Evolutionary conservation across 1,139 yeast species (phyloP).

Genomic region (Trichomonascaceae sp.): DNA sequence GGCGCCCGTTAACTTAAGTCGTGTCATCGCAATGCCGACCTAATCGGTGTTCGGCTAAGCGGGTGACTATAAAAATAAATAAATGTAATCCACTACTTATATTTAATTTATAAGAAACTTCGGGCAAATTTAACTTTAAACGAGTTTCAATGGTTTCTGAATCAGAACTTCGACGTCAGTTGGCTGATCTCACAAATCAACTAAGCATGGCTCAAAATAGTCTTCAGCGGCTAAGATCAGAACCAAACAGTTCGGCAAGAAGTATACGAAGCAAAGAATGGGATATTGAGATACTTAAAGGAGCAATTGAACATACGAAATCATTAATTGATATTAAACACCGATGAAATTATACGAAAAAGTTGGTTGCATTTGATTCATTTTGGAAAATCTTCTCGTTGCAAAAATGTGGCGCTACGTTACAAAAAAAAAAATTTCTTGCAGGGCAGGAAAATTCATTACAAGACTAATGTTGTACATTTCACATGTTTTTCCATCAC

Average conservation of each 20-base stretch:
- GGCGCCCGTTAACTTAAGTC: neutral
- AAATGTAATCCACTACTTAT: neutral
- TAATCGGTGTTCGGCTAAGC: neutral
- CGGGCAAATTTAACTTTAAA: too few species aligned
- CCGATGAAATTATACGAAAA: too few species aligned
- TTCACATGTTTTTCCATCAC: too few species aligned
- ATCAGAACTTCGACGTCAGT: slow-evolving; percentile 5
- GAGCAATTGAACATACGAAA: slow-evolving; percentile 7
- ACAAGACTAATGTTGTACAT: too few species aligned
- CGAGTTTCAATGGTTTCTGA: neutral
- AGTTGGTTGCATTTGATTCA: too few species aligned
- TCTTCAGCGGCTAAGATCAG: neutral
- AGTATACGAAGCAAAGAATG: slow-evolving; percentile 5
- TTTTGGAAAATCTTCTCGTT: too few species aligned
- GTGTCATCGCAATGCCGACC: neutral
- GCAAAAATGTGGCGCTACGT: too few species aligned
- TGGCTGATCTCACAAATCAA: slow-evolving; percentile 9
- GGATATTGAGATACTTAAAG: slow-evolving; percentile 5
- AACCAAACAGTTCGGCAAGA: neutral
- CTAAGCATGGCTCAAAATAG: slow-evolving; percentile 1
- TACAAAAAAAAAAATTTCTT: too few species aligned
- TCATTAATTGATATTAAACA: neutral
- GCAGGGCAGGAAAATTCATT: too few species aligned
- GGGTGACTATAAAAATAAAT: neutral
- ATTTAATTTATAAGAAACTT: too few species aligned